Conservation (phyloP, 257 asterid species). For the Nicotiana benthamiana region DNA sequence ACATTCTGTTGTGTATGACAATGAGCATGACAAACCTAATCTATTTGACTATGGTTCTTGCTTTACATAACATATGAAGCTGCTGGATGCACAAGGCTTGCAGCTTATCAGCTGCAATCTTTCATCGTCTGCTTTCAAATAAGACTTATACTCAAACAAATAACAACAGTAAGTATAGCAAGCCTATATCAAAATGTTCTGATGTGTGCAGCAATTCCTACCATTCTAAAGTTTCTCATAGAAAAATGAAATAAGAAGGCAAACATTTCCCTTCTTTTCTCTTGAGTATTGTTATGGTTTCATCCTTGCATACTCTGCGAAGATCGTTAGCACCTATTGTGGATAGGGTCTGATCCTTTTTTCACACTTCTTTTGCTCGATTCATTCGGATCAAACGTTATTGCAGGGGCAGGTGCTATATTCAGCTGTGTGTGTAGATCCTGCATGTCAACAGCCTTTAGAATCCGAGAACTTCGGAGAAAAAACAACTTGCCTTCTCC, state of each 20-base stretch:
- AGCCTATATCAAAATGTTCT: background rate
- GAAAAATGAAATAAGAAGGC: background rate
- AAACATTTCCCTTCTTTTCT: background rate
- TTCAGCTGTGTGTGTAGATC: conserved; percentile 24
- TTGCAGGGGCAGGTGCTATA: conserved; percentile 50
- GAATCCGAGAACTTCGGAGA: conserved; percentile 21
- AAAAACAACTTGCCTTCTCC: conserved; percentile 7
- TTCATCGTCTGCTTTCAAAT: background rate
- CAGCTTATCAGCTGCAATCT: background rate
- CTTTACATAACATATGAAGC: background rate
- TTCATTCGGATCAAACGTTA: conserved; percentile 43
- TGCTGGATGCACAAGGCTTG: background rate
- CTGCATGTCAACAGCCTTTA: conserved; percentile 20
- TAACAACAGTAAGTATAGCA: background rate
- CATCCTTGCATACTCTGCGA: background rate
- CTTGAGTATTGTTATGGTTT: background rate
- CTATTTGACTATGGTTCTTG: background rate
- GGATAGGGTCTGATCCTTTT: conserved; percentile 74
- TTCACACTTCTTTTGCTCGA: conserved; percentile 54
- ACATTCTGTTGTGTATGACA: background rate
- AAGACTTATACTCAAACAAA: background rate
- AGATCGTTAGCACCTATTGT: conserved; percentile 42
- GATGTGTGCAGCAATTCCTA: background rate
- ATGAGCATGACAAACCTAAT: background rate
- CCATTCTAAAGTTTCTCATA: background rate